Evolutionary conservation across 2,329 filamentous ascomycete genomes (phyloP), one percentile per base, ranked within the genome.

Genomic region (Coniochaeta sp.): DNA sequence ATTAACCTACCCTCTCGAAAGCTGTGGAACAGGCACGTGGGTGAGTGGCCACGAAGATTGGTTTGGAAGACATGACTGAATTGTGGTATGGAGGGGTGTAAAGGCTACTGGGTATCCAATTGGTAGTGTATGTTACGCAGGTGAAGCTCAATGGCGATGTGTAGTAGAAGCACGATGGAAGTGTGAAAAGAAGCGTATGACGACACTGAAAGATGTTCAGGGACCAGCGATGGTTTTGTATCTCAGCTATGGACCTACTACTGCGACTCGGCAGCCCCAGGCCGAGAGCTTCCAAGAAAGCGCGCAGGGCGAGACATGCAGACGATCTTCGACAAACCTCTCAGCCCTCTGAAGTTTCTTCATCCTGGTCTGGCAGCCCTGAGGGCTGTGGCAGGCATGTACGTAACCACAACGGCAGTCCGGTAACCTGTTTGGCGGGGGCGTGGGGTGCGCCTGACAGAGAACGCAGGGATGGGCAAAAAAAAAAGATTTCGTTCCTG

Each of bases 21-120:
- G 94, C 94, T 48, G 94, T 97, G 52, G 91, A 96, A 75, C 91
- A 96, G 58, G 92, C 90, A 70, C 94, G 81, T 31, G 94, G 94
- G 71, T 97, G 92, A 62, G 94, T 97, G 53, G 86, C 90, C 63
- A 94, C 85, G 68, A 97, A 97, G 27, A 48, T 48, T 20, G 45
- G 45, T 31, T 26, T 48, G 45, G 45, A 48, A 30, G 26, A 48
- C 45, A 48, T 48, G 45, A 26, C n/a, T 48, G 10, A n/a, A 14
- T 20, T 48, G 18, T 18, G 27, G 18, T 31, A 30, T 20, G n/a
- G 2, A 6, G 42, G 10, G 22, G 24, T 31, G 13, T 28, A 27
- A n/a, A n/a, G n/a, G n/a, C n/a, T n/a, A n/a, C n/a, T n/a, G n/a
- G n/a, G n/a, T n/a, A n/a, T n/a, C n/a, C n/a, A n/a, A n/a, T n/a